Percentiles rank a stretch among this genome's conserved stretches.
These are phyloP conservation scores for Apocynum venetum DNA, from an alignment of 257 asterid genomes.

Conservation along the genomic window DNA sequence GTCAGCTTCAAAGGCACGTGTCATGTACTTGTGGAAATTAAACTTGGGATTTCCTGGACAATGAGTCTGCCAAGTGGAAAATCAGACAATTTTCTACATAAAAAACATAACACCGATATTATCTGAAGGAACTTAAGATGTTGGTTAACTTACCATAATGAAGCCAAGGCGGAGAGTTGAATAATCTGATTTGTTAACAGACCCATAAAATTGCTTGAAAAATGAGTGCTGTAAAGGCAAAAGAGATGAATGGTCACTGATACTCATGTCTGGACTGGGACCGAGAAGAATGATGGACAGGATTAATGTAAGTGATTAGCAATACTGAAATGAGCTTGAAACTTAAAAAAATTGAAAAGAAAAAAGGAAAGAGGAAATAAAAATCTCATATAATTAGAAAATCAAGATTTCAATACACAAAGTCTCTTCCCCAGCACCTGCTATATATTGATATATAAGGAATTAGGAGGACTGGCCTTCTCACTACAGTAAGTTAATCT, in stretches of 20 bases:
- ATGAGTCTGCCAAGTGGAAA: constrained; percentile 21
- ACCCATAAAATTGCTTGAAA: constrained; percentile 33
- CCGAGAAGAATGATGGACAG: not conserved
- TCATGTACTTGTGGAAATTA: constrained; percentile 36
- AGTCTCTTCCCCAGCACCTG: not conserved
- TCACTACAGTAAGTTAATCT: not conserved
- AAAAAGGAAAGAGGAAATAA: not conserved
- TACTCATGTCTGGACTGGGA: not conserved
- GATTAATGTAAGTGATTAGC: not conserved
- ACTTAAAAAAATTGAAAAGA: not conserved
- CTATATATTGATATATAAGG: not conserved
- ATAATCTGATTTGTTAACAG: constrained; percentile 33
- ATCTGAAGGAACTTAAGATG: not conserved
- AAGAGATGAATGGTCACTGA: not conserved
- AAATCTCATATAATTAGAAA: not conserved
- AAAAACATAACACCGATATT: not conserved
- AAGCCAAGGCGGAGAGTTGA: constrained; percentile 30
- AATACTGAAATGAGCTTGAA: not conserved
- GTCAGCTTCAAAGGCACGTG: constrained; percentile 37
- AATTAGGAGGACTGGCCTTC: not conserved
- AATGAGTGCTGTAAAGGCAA: constrained; percentile 24
- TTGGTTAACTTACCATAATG: constrained; percentile 21
- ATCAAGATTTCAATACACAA: too few species aligned
- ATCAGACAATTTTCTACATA: not conserved
- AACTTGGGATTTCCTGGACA: constrained; percentile 26